phyloP scores from a whole-genome alignment of 2,329 filamentous ascomycete genomes.

The Penicillium sumatraense region DNA sequence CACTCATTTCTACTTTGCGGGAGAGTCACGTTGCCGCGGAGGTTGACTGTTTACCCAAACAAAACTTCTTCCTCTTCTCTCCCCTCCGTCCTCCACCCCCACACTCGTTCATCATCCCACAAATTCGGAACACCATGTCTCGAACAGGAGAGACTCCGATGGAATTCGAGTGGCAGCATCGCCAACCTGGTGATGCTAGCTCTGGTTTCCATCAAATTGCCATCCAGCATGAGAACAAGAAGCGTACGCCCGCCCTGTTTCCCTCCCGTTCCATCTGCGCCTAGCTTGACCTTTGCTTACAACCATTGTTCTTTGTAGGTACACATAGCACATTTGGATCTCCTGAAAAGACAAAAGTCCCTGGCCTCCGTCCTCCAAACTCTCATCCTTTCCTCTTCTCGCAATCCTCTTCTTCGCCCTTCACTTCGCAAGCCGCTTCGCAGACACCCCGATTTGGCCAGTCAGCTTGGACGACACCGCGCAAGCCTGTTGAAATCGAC shows the following conservation, averaged over 20 bases:
- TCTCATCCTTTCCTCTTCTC: constrained; percentile 57
- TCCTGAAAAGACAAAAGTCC: constrained; percentile 53
- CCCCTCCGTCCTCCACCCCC: constrained; percentile 6
- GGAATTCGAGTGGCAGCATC: constrained; percentile 56
- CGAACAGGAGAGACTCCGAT: constrained; percentile 53
- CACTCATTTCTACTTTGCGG: no score
- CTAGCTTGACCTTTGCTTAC: background rate
- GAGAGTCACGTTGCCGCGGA: constrained; percentile 12
- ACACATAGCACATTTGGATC: constrained; percentile 49
- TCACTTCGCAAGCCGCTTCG: constrained; percentile 34
- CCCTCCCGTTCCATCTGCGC: background rate
- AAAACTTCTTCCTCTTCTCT: constrained; percentile 22
- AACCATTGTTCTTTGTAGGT: constrained; percentile 32
- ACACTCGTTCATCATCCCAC: background rate
- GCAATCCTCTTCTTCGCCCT: constrained; percentile 35
- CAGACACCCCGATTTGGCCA: constrained; percentile 35
- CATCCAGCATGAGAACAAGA: constrained; percentile 48
- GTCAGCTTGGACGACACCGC: constrained; percentile 54
- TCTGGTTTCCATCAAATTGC: constrained; percentile 55
- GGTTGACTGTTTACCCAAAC: constrained; percentile 28
- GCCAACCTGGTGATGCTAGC: constrained; percentile 48
- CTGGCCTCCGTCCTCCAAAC: constrained; percentile 55
- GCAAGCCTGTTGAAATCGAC: constrained; percentile 49
- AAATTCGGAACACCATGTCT: constrained; percentile 44
- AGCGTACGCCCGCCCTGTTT: constrained; percentile 41